Evolutionary conservation across 352 stramenopile genomes (phyloP).

Genomic region (Pythium folliculosum): DNA sequence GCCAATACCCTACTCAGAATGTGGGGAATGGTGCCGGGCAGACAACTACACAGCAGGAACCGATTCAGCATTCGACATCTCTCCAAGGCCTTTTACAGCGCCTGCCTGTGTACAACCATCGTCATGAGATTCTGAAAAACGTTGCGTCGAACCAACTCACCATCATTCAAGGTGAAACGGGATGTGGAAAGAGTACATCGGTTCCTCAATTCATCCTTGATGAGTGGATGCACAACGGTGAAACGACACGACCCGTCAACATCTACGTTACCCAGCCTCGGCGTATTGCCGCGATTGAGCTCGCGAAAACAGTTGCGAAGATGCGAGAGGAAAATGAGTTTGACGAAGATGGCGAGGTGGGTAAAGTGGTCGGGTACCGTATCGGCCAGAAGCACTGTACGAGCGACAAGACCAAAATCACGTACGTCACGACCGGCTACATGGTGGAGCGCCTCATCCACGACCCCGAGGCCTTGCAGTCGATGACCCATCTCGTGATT

Average conservation of each 20-base stretch:
- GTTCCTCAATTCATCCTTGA: slow-evolving; percentile 95
- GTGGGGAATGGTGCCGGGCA: background rate
- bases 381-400: slow-evolving; percentile 92
- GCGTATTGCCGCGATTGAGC: slow-evolving; percentile 91
- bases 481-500: slow-evolving; percentile 95
- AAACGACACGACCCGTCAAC: slow-evolving; percentile 69
- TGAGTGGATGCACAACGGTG: slow-evolving; percentile 27
- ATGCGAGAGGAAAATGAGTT: slow-evolving; percentile 89
- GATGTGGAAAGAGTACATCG: slow-evolving; percentile 96
- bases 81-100: slow-evolving; percentile 59
- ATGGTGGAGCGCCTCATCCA: slow-evolving; percentile 95
- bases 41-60: background rate
- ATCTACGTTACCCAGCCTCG: slow-evolving; percentile 96
- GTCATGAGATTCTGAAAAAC: slow-evolving; percentile 85
- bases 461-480: slow-evolving; percentile 83
- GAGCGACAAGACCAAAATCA: slow-evolving; percentile 91
- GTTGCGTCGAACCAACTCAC: slow-evolving; percentile 85
- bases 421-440: slow-evolving; percentile 97
- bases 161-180: slow-evolving; percentile 93
- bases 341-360: slow-evolving; percentile 57
- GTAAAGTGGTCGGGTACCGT: slow-evolving; percentile 74
- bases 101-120: slow-evolving; percentile 88
- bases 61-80: background rate
- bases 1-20: background rate
- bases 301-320: slow-evolving; percentile 90